Base-by-base conservation (phyloP, 2,329 filamentous ascomycete genomes). In the Aspergillus ustus region DNA sequence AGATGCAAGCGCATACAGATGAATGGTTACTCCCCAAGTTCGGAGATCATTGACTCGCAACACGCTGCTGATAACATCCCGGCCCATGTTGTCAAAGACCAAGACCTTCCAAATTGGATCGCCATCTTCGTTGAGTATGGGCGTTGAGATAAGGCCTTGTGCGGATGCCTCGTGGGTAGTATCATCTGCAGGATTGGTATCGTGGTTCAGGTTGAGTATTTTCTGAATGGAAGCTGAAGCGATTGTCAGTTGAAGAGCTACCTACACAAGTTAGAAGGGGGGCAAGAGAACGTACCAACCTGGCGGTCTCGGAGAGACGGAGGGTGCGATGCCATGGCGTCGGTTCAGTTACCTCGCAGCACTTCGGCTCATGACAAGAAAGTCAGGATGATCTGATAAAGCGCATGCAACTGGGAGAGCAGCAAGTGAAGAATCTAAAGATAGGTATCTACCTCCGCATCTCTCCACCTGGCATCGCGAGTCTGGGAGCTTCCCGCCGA, bases 81-180 rank as follows among this genome's bases (percentile, higher is more conserved):
- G 86, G 52, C 94, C 95, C 69, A 90, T 80, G 69, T 94, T 91
- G 78, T 99, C 96, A 74, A 99, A 98, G 9, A 99, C 92, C 56
- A 99, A 83, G 7, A 98, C 91, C 78, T 98, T 98, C 94, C 94
- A 98, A 80, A 97, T 93, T 0, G 94, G 93, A 72, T 96, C 92
- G 65, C 93, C 93, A 70, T 96, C 90, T 51, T 91, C 85, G 69
- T 93, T 93, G 64, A 97, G 82, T 57, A 97, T 91, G 17, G 92
- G 90, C n/a, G 89, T 89, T 58, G 89, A 84, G 59, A 89, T 81
- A 9, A 89, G 78, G 54, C 88, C 89, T 72, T 89, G 89, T 34
- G 78, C 72, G 59, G 85, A 82, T 44, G 84, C 76, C 61, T 93
- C 90, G 62, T 91, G 85, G 53, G 85, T 81, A 60, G 86, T 83